Evolutionary conservation across 2,329 filamentous ascomycete genomes (phyloP).

Genomic region (Diplocarpon mali): DNA sequence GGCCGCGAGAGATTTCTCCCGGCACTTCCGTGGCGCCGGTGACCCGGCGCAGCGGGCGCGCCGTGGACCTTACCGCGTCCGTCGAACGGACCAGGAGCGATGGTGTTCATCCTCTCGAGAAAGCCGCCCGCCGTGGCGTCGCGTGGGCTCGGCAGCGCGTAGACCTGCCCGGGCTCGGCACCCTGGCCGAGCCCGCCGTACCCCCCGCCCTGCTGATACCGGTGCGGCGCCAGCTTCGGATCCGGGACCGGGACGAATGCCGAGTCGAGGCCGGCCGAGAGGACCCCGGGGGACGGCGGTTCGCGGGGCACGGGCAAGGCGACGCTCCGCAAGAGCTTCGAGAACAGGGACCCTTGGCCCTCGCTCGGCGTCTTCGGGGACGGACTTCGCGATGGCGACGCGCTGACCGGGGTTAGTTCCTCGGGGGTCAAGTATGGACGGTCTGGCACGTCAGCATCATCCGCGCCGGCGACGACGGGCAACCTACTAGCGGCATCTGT

Average conservation of each 20-base stretch:
- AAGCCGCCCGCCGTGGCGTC: conserved; percentile 34
- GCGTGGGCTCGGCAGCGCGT: conserved; percentile 39
- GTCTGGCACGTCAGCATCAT: conserved; percentile 28
- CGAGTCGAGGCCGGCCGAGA: conserved; percentile 35
- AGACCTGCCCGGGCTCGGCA: conserved; percentile 30
- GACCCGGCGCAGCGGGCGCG: conserved; percentile 21
- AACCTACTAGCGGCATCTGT: conserved; percentile 41
- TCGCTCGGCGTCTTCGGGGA: conserved; percentile 51
- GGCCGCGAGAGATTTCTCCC: conserved; percentile 11
- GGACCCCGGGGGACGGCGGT: conserved; percentile 34
- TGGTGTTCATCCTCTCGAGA: conserved; percentile 51
- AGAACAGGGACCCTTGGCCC: conserved; percentile 32
- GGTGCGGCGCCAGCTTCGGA: conserved; percentile 25
- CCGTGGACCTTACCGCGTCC: conserved; percentile 28
- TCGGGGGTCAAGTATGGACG: conserved; percentile 42
- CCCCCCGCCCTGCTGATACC: conserved; percentile 6
- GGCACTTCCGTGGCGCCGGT: conserved; percentile 19
- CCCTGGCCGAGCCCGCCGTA: conserved; percentile 11
- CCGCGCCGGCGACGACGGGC: not conserved
- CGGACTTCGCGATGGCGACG: conserved; percentile 45
- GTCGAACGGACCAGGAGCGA: conserved; percentile 57
- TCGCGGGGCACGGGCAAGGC: conserved; percentile 29
- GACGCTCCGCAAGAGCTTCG: conserved; percentile 27
- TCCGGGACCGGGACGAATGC: conserved; percentile 43
- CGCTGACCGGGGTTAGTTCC: conserved; percentile 54